Base-by-base conservation (phyloP, 2,329 filamentous ascomycete genomes). In the Lachnellula hyalina region DNA sequence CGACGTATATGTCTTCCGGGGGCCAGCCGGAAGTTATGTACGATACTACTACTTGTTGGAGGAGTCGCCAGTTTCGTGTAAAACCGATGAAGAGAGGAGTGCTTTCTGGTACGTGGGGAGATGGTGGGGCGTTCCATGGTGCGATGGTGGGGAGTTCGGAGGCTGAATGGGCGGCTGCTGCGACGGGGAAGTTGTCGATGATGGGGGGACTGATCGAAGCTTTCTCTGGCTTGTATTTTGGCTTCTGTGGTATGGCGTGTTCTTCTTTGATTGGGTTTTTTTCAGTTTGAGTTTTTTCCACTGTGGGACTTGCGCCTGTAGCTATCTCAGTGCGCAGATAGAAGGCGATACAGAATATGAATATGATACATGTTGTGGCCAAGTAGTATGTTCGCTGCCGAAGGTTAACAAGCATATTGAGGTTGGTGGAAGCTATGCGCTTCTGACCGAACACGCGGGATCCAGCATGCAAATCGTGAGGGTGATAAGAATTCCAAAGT, bases 11-110 rank as follows among this genome's bases (percentile, higher is more conserved):
- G 58, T 83, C 75, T 19, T 71, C 71, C 0, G 78, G 67, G 1
- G 80, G 81, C 80, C 81, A 84, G 48, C 81, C 81, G 2, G 79
- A 77, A 0, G 80, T 77, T 58, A 84, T 77, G 65, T 84, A 84
- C 11, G 73, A 77, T 9, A 81, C 73, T 1, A 84, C 75, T 3
- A 75, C 71, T 67, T 84, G 81, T 14, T 80, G 73, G 1, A 84
- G 72, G 54, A 83, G 70, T 2, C 75, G 74, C 75, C 76, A 82
- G 53, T 77, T 76, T 35, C 79, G 72, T 0, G 80, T 82, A 69
- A 84, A 84, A n/a, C 80, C 78, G 56, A 84, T 81, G 48, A 83
- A 71, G 8, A 84, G 72, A 2, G 81, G 79, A 3, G 81, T 77
- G 5, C 71, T 67, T 50, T 69, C 70, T 62, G 73, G 71, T 4